Base-by-base conservation (phyloP, 1,284 basidiomycete species). In the Mixia osmundae region DNA sequence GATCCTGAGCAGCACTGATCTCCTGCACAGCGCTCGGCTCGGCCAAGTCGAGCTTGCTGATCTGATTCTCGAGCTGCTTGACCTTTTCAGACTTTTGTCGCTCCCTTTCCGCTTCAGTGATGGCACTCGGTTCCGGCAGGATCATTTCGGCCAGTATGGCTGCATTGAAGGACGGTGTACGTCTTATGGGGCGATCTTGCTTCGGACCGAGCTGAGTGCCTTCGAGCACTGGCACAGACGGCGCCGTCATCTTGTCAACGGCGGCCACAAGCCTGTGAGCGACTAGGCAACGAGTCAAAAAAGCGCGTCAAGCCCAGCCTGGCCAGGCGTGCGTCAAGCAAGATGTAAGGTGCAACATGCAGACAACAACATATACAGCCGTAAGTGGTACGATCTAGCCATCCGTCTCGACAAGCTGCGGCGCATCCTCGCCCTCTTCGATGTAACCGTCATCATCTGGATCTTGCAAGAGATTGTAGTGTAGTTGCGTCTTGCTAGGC, bases 381-480 rank as follows among this genome's bases (percentile, higher is more conserved):
- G n/a, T n/a, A n/a, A n/a, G n/a, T n/a, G n/a, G n/a, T n/a, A n/a
- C n/a, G n/a, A n/a, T n/a, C 34, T 27, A 22, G 12, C 16, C 16
- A 27, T 30, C 39, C 11, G 35, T 31, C 19, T 50, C 50, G 4
- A 51, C 41, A 21, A 51, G 41, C 5, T 44, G 44, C 18, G 50
- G 50, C 12, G 48, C 50, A 21, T 51, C 48, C 30, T 51, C 50
- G 1, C 50, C 50, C 25, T 48, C 47, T 30, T 51, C 50, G 7
- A 44, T 30, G n/a, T 48, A 47, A 18, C 47, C 47, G 6, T 50
- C 48, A 5, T 46, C 40, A 37, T 48, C 44, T 2, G 38, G 36
- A n/a, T 42, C 37, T 24, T 39, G 18, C 11, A 42, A 26, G 10
- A 41, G 28, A 9, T 44, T 30, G 24, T 44, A 40, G 19, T 38